phyloP scores from a whole-genome alignment of 768 basidiomycete species.

The Multifurca ochricompacta region DNA sequence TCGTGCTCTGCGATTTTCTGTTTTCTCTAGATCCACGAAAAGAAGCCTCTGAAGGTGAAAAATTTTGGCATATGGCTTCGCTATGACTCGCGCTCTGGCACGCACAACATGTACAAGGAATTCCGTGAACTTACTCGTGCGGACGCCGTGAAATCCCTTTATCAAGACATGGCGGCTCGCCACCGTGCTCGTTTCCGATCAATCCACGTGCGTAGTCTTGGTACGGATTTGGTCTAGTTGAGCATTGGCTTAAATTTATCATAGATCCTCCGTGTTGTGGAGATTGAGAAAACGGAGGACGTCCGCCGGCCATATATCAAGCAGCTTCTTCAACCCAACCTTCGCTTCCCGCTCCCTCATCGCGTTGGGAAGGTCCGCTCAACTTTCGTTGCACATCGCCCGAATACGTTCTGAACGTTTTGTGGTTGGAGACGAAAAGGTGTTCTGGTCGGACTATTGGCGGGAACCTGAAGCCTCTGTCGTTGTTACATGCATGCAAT shows the following conservation, averaged over 20 bases:
- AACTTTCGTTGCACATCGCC: constrained; percentile 75
- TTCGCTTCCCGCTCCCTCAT: constrained; percentile 97
- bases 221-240: background rate
- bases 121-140: constrained; percentile 94
- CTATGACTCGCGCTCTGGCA: constrained; percentile 98
- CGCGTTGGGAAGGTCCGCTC: constrained; percentile 72
- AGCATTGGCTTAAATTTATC: background rate
- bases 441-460: background rate
- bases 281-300: constrained; percentile 88
- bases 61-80: constrained; percentile 99
- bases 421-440: background rate
- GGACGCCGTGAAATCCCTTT: constrained; percentile 92
- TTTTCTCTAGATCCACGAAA: constrained; percentile 80
- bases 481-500: background rate
- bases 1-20: constrained; percentile 19
- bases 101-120: constrained; percentile 99
- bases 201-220: constrained; percentile 67
- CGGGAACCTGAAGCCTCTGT: background rate
- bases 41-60: constrained; percentile 97
- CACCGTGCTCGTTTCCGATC: constrained; percentile 99
- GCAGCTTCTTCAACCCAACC: constrained; percentile 81
- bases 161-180: constrained; percentile 99
- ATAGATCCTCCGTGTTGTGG: constrained; percentile 96
- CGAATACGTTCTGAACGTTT: constrained; percentile 53
- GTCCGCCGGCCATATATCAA: constrained; percentile 96